Evolutionary conservation across 139 green algal species (phyloP), one percentile per base, ranked within the genome.

Genomic region (Eudorina sp.): DNA sequence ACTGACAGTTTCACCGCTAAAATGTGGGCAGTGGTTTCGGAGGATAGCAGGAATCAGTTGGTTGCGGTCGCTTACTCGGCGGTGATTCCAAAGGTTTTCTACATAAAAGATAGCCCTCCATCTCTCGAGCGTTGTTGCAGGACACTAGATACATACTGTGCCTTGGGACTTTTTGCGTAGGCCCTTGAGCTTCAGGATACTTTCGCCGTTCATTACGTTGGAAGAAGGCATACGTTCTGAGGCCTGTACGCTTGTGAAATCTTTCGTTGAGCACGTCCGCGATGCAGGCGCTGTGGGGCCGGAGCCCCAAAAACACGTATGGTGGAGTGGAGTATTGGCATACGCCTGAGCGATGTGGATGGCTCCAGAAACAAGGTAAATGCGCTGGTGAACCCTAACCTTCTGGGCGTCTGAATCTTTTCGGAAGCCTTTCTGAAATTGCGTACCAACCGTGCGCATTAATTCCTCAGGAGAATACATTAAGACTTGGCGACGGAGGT

Each of bases 301-400:
- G 25, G 36, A 21, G 27, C 36, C 31, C 31, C 7, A 92, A 93
- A n/a, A 55, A 85, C 0, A 78, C 92, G 68, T 91, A 94, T 34
- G 93, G 88, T 0, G 94, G 92, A n/a, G 93, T 98, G 1, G 93
- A 98, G 87, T 99, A 96, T 74, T 99, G 97, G 97, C 92, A 97
- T 86, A 91, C 88, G 14, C 94, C 96, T 14, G 97, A 99, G 83
- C 91, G 96, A 7, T 86, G 88, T 27, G 97, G 97, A 0, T 99
- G 97, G 97, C 91, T 99, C 0, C 95, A 96, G 90, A 99, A 99
- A 90, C 97, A 99, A 94, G 98, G 98, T 96, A 88, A n/a, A n/a
- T 86, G 89, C 8, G 29, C 41, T 13, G 29, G 31, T 25, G 18
- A 14, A 29, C 16, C 16, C 62, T 72, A n/a, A n/a, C n/a, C n/a